Conservation (phyloP, 768 basidiomycete genomes). For the Exsudoporus frostii region DNA sequence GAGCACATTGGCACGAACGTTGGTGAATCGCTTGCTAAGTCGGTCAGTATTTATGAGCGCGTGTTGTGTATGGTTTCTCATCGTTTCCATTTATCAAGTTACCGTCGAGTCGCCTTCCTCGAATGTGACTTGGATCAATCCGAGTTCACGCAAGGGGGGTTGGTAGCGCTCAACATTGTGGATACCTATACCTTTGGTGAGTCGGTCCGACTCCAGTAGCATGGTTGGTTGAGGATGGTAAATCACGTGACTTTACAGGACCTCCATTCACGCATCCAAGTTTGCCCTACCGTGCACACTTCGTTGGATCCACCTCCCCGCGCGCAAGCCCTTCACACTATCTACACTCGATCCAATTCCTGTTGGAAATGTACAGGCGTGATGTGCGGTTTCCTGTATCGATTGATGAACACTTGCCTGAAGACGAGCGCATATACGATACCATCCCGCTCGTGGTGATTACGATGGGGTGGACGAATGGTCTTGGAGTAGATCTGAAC, state of each 20-base stretch:
- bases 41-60: conserved; percentile 37
- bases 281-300: conserved; percentile 72
- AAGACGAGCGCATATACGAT: conserved; percentile 45
- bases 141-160: conserved; percentile 85
- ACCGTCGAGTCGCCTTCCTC: conserved; percentile 80
- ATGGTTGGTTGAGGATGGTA: neutral
- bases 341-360: conserved; percentile 59
- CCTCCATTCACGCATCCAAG: conserved; percentile 85
- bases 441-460: conserved; percentile 85
- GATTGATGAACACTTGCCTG: conserved; percentile 26
- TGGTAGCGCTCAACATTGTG: conserved; percentile 76
- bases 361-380: conserved; percentile 64
- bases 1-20: conserved; percentile 76
- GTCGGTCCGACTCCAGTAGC: neutral
- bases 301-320: conserved; percentile 76
- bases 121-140: conserved; percentile 95
- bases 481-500: conserved; percentile 81
- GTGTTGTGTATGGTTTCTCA: neutral
- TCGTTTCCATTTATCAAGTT: conserved; percentile 38
- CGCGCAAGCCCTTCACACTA: conserved; percentile 75
- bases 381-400: conserved; percentile 56
- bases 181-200: conserved; percentile 69
- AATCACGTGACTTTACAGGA: conserved; percentile 41
- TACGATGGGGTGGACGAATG: conserved; percentile 97
- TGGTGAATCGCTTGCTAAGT: conserved; percentile 65